Evolutionary conservation across 2,329 filamentous ascomycete genomes (phyloP).

Genomic region (Tolypocladium pustulatum): DNA sequence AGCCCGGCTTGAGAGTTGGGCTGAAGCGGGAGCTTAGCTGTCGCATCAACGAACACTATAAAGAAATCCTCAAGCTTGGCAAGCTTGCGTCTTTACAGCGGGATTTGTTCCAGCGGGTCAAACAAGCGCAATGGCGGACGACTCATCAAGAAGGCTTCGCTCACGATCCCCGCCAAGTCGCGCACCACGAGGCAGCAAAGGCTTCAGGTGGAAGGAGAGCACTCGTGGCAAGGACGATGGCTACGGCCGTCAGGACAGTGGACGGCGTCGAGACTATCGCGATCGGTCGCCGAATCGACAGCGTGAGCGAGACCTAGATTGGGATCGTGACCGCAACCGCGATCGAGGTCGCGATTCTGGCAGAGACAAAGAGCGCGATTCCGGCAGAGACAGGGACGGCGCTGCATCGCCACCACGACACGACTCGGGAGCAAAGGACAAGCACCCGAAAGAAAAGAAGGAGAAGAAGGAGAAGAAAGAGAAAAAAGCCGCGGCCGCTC

Average conservation of each 20-base stretch:
- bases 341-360: slow-evolving; percentile 17
- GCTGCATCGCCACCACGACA: slow-evolving; percentile 10
- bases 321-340: slow-evolving; percentile 24
- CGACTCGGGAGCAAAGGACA: slow-evolving; percentile 23
- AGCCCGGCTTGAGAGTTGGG: background rate
- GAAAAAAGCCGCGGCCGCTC: slow-evolving; percentile 13
- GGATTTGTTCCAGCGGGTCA: background rate
- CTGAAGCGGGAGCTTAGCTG: background rate
- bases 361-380: slow-evolving; percentile 20
- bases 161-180: slow-evolving; percentile 15
- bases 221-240: slow-evolving; percentile 35
- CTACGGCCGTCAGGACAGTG: slow-evolving; percentile 22
- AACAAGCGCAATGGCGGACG: slow-evolving; percentile 11
- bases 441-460: slow-evolving; percentile 18
- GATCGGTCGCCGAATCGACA: slow-evolving; percentile 23
- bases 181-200: slow-evolving; percentile 14
- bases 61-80: background rate
- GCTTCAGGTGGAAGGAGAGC: slow-evolving; percentile 50
- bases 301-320: slow-evolving; percentile 15
- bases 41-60: background rate
- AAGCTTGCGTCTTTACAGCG: background rate
- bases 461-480: slow-evolving; percentile 28
- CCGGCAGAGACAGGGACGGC: slow-evolving; percentile 17
- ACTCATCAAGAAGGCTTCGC: slow-evolving; percentile 12
- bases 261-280: slow-evolving; percentile 33